Evolutionary conservation across 441 rosid genomes (phyloP).

Genomic region (Theobroma grandiflorum): DNA sequence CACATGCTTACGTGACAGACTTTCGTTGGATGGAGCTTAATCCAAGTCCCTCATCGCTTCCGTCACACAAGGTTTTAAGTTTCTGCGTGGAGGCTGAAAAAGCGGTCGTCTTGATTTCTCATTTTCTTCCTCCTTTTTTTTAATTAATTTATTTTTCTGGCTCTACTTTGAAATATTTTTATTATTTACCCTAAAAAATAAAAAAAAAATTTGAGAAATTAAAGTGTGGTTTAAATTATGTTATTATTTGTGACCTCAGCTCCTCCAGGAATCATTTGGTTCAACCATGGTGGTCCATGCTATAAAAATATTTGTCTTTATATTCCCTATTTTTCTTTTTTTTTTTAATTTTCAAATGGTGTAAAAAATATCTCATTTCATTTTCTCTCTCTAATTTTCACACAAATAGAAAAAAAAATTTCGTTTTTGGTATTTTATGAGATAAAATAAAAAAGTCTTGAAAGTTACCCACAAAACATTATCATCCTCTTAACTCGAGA

Average conservation of each 20-base stretch:
- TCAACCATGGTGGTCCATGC: not conserved
- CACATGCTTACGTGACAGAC: constrained; percentile 43
- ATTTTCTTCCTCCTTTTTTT: not conserved
- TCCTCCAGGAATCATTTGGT: not conserved
- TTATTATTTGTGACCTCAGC: not conserved
- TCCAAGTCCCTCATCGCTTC: constrained; percentile 38
- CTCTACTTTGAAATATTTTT: not conserved
- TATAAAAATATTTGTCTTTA: too few species aligned
- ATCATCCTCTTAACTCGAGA: not conserved
- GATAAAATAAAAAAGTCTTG: not conserved
- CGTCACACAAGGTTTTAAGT: constrained; percentile 40
- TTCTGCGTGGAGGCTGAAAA: not conserved
- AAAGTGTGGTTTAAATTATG: not conserved
- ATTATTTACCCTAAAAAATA: too few species aligned
- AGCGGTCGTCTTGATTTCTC: not conserved
- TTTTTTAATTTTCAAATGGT: not conserved
- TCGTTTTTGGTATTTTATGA: not conserved
- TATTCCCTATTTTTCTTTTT: not conserved
- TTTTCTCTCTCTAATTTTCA: not conserved
- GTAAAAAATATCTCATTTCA: not conserved
- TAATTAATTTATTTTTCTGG: too few species aligned
- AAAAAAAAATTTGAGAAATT: too few species aligned
- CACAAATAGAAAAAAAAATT: not conserved
- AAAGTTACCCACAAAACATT: not conserved
- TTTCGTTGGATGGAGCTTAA: constrained; percentile 31